These are phyloP conservation scores for Tetrahymena thermophila DNA, from an alignment of 73 alveolate species.

Conservation along the genomic window DNA sequence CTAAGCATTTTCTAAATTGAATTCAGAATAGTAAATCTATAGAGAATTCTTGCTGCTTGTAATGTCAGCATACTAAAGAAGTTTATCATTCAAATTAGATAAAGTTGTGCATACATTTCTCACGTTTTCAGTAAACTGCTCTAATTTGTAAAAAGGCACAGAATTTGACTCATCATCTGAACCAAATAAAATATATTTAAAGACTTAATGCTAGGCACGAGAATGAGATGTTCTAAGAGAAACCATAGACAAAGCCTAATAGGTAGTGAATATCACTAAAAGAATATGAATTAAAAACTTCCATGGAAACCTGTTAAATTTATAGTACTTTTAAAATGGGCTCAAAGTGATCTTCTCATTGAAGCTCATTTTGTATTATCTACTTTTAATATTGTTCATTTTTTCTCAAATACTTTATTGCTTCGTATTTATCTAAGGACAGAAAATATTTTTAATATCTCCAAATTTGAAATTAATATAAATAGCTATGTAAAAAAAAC, in stretches of 20 bases:
- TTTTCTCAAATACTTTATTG: not conserved
- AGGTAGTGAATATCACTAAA: constrained; percentile 23
- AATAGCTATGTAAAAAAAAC: not conserved
- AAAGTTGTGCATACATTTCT: not conserved
- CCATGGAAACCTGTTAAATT: constrained; percentile 12
- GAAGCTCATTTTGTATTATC: not conserved
- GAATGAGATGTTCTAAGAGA: constrained; percentile 12
- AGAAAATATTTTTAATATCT: not conserved
- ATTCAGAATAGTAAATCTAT: not conserved
- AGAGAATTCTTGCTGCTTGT: not conserved
- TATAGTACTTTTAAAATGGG: not conserved
- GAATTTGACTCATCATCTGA: constrained; percentile 21
- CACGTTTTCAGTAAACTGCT: constrained; percentile 7
- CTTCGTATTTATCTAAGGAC: not conserved
- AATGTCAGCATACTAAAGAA: not conserved
- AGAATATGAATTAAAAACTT: constrained; percentile 16
- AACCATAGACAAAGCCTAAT: constrained; percentile 21
- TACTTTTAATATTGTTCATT: not conserved
- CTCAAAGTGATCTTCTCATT: not conserved
- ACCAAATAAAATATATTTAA: constrained; percentile 3
- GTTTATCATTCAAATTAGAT: not conserved
- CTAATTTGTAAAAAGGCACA: constrained; percentile 8
- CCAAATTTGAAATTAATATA: too few species aligned
- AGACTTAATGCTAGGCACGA: constrained; percentile 32
- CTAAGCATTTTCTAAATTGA: constrained; percentile 1